A percentile compares a stretch with the other conserved stretches of the same genome.
Conservation (phyloP, 331 rosid genomes). For the Dryas integrifolia region DNA sequence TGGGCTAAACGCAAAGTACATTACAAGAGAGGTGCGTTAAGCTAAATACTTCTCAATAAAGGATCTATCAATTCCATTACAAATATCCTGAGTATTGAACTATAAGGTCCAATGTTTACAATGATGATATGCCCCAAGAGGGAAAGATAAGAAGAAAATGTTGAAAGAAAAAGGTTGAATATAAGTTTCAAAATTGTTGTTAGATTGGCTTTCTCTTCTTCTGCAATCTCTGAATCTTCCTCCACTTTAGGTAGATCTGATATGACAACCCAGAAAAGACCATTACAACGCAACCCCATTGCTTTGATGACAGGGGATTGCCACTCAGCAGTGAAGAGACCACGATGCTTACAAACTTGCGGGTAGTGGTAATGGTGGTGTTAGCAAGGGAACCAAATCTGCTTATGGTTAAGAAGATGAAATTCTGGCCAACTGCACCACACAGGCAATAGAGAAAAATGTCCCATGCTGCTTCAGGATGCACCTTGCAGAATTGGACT, state of each 20-base stretch:
- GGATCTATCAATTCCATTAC: constrained; percentile 45
- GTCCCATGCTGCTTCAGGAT: constrained; percentile 99
- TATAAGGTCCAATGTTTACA: constrained; percentile 28
- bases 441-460: constrained; percentile 81
- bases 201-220: constrained; percentile 75
- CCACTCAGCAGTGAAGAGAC: constrained; percentile 87
- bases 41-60: constrained; percentile 18
- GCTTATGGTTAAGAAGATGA: constrained; percentile 88
- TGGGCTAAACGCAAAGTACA: too few species aligned
- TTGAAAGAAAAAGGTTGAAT: neutral
- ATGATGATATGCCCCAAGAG: constrained; percentile 22
- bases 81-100: constrained; percentile 28
- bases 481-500: constrained; percentile 70
- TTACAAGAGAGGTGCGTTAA: neutral
- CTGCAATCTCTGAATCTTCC: constrained; percentile 69
- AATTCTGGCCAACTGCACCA: constrained; percentile 98
- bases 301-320: constrained; percentile 80
- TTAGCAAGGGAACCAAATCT: constrained; percentile 86
- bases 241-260: constrained; percentile 93
- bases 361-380: constrained; percentile 94
- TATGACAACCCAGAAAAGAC: constrained; percentile 94
- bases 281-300: constrained; percentile 85
- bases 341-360: constrained; percentile 92
- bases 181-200: constrained; percentile 45
- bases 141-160: neutral